A percentile compares a stretch with the other conserved stretches of the same genome.
Evolutionary conservation across 192 early-diverging fungal genomes (phyloP).

Genomic region (Linnemannia exigua): DNA sequence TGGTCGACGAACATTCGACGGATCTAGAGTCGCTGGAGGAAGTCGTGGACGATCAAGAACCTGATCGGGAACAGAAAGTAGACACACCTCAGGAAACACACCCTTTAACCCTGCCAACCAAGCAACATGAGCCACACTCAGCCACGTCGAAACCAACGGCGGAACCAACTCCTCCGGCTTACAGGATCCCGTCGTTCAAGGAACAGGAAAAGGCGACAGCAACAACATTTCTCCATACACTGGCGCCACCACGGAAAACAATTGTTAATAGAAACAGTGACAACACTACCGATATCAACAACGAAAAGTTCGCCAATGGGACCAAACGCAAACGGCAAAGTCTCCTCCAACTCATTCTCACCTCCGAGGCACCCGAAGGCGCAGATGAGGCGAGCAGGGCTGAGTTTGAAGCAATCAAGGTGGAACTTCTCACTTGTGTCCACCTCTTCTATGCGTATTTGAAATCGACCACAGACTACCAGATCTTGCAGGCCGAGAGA

Average conservation of each 20-base stretch:
- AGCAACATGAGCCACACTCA: not conserved
- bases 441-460: conserved; percentile 8
- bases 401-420: conserved; percentile 7
- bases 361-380: not conserved
- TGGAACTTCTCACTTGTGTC: not conserved
- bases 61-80: not conserved
- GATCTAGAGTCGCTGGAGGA: conserved; percentile 8
- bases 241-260: not conserved
- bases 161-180: not conserved
- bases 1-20: not conserved
- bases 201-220: conserved; percentile 2
- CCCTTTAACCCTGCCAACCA: not conserved
- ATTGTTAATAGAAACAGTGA: not conserved
- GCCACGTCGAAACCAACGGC: not conserved
- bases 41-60: not conserved
- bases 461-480: conserved; percentile 11
- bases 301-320: not conserved
- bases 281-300: not conserved
- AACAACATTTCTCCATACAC: not conserved
- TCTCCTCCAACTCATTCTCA: not conserved
- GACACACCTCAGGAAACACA: not conserved
- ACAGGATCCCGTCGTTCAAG: not conserved
- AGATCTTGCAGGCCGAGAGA: conserved; percentile 16
- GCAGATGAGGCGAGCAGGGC: not conserved
- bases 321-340: conserved; percentile 1